phyloP scores from a whole-genome alignment of 768 basidiomycete species.

The Pseudohyphozyma bogoriensis region DNA sequence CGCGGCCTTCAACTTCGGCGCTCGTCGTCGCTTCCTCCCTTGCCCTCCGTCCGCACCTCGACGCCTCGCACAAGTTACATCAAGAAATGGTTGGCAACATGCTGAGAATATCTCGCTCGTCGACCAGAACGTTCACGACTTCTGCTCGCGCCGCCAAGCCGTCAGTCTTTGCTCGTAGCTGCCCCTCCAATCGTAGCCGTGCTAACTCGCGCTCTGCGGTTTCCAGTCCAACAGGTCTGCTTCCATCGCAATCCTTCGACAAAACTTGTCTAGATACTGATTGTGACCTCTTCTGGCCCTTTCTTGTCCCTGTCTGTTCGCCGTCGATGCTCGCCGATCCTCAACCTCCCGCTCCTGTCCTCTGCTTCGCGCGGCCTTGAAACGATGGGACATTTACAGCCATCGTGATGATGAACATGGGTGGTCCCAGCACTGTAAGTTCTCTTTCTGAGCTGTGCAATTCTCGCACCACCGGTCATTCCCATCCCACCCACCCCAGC shows the following conservation, averaged over 20 bases:
- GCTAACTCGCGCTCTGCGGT: not conserved
- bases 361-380: not conserved
- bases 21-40: too few species aligned
- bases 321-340: not conserved
- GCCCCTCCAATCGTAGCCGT: not conserved
- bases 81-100: too few species aligned
- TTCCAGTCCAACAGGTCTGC: not conserved
- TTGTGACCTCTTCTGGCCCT: not conserved
- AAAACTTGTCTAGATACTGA: not conserved
- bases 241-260: not conserved
- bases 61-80: too few species aligned
- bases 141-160: too few species aligned
- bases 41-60: too few species aligned
- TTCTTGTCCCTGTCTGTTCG: not conserved
- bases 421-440: constrained; percentile 52
- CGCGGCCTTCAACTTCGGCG: too few species aligned
- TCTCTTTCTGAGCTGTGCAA: not conserved
- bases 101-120: too few species aligned
- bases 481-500: too few species aligned
- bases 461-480: not conserved
- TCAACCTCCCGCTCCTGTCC: not conserved
- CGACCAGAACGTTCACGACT: too few species aligned
- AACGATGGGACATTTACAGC: constrained; percentile 41
- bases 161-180: not conserved
- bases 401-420: constrained; percentile 98